Conservation (phyloP, 2,329 filamentous ascomycete genomes). For the Trichocomaceae sp. region DNA sequence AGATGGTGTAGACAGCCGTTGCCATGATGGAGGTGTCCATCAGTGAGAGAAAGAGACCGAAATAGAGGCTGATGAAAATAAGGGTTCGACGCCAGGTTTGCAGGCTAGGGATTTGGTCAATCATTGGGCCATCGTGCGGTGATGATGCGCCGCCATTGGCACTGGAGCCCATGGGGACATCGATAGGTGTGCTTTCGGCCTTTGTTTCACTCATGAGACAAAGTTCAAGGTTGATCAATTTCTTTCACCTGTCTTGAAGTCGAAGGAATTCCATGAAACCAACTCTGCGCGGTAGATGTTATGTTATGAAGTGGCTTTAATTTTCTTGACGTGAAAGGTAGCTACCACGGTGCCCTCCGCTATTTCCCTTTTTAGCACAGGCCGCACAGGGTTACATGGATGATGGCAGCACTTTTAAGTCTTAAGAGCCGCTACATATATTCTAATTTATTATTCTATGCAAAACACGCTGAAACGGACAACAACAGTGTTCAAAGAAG, state of each 20-base stretch:
- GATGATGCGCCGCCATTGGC: background rate
- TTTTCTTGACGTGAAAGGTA: no score
- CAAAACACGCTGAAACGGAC: no score
- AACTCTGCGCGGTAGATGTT: no score
- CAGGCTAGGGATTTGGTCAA: background rate
- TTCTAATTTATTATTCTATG: no score
- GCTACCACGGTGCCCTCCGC: no score
- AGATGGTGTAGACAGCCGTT: conserved; percentile 5
- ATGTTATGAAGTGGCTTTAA: no score
- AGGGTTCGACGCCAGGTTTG: background rate
- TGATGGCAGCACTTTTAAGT: no score
- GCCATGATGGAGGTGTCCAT: conserved; percentile 9
- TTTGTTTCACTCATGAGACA: background rate
- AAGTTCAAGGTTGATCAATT: background rate
- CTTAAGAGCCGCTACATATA: no score
- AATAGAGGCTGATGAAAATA: conserved; percentile 4
- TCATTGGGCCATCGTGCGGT: background rate
- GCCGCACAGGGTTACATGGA: no score
- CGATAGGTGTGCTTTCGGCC: background rate
- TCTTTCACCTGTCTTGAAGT: background rate
- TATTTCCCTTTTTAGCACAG: no score
- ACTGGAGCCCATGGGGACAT: background rate
- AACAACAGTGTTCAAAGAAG: no score
- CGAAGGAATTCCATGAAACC: background rate
- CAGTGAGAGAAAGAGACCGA: conserved; percentile 4